Evolutionary conservation across 768 basidiomycete species (phyloP).

Genomic region (Boletus eberwhitei): DNA sequence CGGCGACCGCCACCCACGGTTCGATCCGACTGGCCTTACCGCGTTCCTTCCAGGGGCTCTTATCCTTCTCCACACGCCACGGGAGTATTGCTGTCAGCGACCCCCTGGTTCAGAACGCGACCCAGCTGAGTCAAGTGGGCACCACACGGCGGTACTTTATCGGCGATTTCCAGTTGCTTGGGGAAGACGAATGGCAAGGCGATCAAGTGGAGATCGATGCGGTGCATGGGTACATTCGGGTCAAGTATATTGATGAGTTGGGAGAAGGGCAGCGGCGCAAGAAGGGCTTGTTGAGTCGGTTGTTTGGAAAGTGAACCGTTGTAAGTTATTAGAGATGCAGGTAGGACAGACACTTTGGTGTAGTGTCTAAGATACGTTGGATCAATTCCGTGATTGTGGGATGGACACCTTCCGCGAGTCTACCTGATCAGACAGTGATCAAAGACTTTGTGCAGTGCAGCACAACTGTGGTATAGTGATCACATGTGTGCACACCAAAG

Average conservation of each 20-base stretch:
- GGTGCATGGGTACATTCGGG: constrained; percentile 14
- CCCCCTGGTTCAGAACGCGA: constrained; percentile 12
- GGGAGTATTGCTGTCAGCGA: constrained; percentile 17
- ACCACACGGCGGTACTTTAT: constrained; percentile 22
- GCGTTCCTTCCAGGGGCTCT: constrained; percentile 20
- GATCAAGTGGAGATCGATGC: constrained; percentile 17
- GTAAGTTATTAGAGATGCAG: too few relatives aligned
- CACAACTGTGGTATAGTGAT: too few relatives aligned
- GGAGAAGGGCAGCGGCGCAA: neutral
- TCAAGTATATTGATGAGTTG: constrained; percentile 23
- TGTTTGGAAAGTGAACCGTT: constrained; percentile 12
- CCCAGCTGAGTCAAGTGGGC: constrained; percentile 22
- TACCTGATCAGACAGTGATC: neutral
- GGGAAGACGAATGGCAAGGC: constrained; percentile 20
- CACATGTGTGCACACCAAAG: too few relatives aligned
- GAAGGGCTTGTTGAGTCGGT: constrained; percentile 16
- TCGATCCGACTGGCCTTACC: constrained; percentile 16
- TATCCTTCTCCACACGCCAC: constrained; percentile 15
- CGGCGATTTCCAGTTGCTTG: constrained; percentile 21
- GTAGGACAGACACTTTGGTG: too few relatives aligned
- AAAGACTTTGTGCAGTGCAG: neutral
- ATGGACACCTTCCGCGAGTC: too few relatives aligned
- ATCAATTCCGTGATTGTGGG: too few relatives aligned
- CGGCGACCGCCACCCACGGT: constrained; percentile 9
- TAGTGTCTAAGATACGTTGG: too few relatives aligned